Base-by-base conservation (phyloP, 192 early-diverging fungal species). In the Coemansia sp. region DNA sequence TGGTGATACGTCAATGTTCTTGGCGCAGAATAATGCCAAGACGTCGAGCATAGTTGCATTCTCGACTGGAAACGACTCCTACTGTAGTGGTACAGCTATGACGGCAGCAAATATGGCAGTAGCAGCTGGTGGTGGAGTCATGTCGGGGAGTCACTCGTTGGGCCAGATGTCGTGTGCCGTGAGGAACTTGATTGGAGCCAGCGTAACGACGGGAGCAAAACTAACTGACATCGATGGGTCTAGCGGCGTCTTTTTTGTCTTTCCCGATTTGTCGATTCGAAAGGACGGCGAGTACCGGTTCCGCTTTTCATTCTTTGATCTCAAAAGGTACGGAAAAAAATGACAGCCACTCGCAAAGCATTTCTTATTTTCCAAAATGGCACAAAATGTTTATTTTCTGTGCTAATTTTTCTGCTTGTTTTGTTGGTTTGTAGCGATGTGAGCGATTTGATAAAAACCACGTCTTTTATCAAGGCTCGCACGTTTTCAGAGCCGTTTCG, bases 261-360 rank as follows among this genome's bases (percentile, higher is more conserved):
- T 93, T 60, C 92, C 90, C 12, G 92, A 93, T 58, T 72, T 93
- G 29, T 90, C 88, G 39, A 86, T 93, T 8, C 81, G 92, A 31
- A 91, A 87, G 8, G 92, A 93, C 65, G 92, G 92, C 17, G 75
- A 71, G 1, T 93, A 89, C 69, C 84, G 82, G 0, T 68, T 93
- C 19, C 72, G 77, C 17, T 91, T 91, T 70, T 88, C 87, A 3
- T 91, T 92, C 67, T 82, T 87, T 25, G 76, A 89, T 49, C 79
- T 93, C 24, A 69, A 71, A 57, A 59, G 67, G 73, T 64, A 74
- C 68, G 73, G 11, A 31, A 27, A 1, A 10, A 51, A 25, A 51
- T 10, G 25, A 14, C 8, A 8, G 10, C 22, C 8, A 41, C 40
- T 10, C n/a, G n/a, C n/a, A n/a, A n/a, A n/a, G n/a, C n/a, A n/a